Conservation (phyloP, 2,329 filamentous ascomycete species). For the Calonectria montana region DNA sequence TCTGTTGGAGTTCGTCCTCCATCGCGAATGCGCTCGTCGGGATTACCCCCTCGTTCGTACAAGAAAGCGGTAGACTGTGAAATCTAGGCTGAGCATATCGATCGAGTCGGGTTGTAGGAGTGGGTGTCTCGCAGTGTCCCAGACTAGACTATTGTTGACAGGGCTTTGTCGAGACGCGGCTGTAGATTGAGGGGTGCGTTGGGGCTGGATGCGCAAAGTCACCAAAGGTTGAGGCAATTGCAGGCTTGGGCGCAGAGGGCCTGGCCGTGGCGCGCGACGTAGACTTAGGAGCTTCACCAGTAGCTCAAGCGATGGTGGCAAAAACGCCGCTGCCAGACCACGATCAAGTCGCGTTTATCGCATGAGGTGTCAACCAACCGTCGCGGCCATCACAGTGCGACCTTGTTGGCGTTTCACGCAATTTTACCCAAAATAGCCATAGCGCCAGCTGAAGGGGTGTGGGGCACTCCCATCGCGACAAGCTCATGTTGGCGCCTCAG, state of each 20-base stretch:
- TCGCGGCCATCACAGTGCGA: slow-evolving; percentile 44
- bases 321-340: slow-evolving; percentile 23
- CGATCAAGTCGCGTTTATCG: slow-evolving; percentile 39
- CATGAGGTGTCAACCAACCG: slow-evolving; percentile 36
- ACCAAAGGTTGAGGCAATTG: slow-evolving; percentile 10
- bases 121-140: slow-evolving; percentile 35
- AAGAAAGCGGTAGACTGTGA: slow-evolving; percentile 27
- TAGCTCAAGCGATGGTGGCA: slow-evolving; percentile 22
- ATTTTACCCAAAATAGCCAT: slow-evolving; percentile 22
- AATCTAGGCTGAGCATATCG: slow-evolving; percentile 46
- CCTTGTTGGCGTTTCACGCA: not conserved
- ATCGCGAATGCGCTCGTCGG: slow-evolving; percentile 66
- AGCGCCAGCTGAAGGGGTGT: slow-evolving; percentile 31
- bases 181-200: slow-evolving; percentile 28
- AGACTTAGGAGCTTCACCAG: slow-evolving; percentile 10
- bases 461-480: slow-evolving; percentile 1
- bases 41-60: slow-evolving; percentile 42
- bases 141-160: slow-evolving; percentile 38
- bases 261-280: slow-evolving; percentile 22
- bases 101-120: slow-evolving; percentile 35
- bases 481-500: slow-evolving; percentile 33
- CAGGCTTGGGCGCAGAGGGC: not conserved
- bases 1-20: slow-evolving; percentile 69
- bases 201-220: slow-evolving; percentile 7
- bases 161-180: slow-evolving; percentile 35